These are phyloP conservation scores for Symbiotaphrina buchneri DNA, from an alignment of 495 filamentous ascomycete genomes.

Conservation along the genomic window DNA sequence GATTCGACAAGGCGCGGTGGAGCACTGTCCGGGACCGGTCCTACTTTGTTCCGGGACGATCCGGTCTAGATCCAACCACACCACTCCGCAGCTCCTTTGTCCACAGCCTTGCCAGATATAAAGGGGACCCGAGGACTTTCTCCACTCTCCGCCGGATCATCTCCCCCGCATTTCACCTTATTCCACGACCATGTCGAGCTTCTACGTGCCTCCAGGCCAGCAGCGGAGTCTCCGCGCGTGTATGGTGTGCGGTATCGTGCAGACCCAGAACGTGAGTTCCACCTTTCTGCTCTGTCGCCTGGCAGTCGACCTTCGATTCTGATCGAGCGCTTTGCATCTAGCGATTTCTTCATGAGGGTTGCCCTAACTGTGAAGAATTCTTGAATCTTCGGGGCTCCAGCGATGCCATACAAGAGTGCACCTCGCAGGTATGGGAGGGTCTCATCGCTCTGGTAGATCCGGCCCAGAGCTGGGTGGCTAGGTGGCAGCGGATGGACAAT, in stretches of 20 bases:
- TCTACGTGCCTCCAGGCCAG: slow-evolving; percentile 10
- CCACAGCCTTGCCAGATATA: too few species aligned
- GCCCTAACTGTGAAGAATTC: slow-evolving; percentile 89
- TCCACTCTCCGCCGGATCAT: too few species aligned
- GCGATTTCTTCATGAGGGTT: slow-evolving; percentile 68
- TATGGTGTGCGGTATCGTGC: slow-evolving; percentile 94
- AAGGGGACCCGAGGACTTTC: too few species aligned
- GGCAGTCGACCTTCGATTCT: slow-evolving; percentile 3
- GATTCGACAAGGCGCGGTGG: too few species aligned
- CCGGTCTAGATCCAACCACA: too few species aligned
- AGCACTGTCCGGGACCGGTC: too few species aligned
- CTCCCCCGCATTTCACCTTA: too few species aligned
- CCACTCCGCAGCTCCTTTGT: too few species aligned
- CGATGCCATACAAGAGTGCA: slow-evolving; percentile 78
- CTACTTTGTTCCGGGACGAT: too few species aligned
- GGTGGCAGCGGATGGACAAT: slow-evolving; percentile 77
- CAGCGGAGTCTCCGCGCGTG: slow-evolving; percentile 77
- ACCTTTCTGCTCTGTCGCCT: slow-evolving; percentile 1
- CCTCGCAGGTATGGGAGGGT: slow-evolving; percentile 84
- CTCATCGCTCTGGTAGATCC: slow-evolving; percentile 66
- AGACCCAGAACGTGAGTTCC: slow-evolving; percentile 40
- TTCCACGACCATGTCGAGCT: slow-evolving; percentile 5
- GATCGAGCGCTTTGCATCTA: slow-evolving; percentile 12
- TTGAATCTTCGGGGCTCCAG: slow-evolving; percentile 54
- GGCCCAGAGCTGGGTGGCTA: slow-evolving; percentile 65